Evolutionary conservation across 192 early-diverging fungal species (phyloP), one percentile per base, ranked within the genome.

Genomic region (Lunasporangiospora selenospora): DNA sequence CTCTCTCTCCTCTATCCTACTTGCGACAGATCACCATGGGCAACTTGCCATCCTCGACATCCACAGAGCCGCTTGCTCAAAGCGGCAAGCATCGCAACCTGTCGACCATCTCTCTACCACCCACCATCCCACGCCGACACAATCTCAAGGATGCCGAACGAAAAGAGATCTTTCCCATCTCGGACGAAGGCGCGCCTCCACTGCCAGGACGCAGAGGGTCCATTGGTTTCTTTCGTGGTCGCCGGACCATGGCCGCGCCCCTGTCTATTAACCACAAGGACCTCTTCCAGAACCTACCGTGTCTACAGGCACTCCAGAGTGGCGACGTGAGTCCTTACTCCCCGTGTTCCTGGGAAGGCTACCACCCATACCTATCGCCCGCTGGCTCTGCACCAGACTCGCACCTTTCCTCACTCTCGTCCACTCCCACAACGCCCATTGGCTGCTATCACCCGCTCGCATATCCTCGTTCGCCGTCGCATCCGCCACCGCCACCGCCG

Each of bases 111-210:
- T 73, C 69, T 6, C 45, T 73, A 6, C 69, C 69, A 16, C 69
- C 69, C 21, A 58, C 69, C 54, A 73, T 73, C 34, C 69, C 69
- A 12, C 69, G 69, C 33, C 51, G 69, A n/a, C 53, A 73, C 60
- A 62, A 73, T 30, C 52, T 73, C 31, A 73, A 73, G 43, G 69
- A 73, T 24, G 59, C 60, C 1, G 69, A 73, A 50, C 53, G 69
- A 10, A 73, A 73, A 63, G 69, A 73, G 54, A 73, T 73, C 59
- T 73, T 73, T 15, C 69, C 69, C 38, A 73, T 73, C 31, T 73
- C 69, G 18, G 69, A 73, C 50, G 60, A 73, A 33, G 60, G 60
- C 18, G 69, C 69, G 3, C 69, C 69, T 3, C 47, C 48, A 9
- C 41, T 52, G 10, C 43, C 63, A 21, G 26, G 49, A 8, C 39